phyloP scores from a whole-genome alignment of 345 rosid genomes.

The Pseudoturritis turrita region DNA sequence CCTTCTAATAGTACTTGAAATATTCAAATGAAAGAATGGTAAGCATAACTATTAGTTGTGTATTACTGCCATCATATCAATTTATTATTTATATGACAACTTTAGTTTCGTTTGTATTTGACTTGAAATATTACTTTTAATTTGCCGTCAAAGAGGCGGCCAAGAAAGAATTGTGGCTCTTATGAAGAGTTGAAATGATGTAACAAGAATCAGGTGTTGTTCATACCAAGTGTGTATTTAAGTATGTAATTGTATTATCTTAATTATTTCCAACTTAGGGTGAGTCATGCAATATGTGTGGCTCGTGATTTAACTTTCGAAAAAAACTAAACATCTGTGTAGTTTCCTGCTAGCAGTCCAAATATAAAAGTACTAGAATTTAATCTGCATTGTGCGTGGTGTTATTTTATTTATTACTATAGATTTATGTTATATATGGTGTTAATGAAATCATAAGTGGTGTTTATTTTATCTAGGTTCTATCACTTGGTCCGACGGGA shows the following conservation, averaged over 20 bases:
- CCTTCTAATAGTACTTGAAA: neutral
- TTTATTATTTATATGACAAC: neutral
- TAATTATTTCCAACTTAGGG: neutral
- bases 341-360: neutral
- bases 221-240: constrained; percentile 9
- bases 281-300: neutral
- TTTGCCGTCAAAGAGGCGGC: constrained; percentile 6
- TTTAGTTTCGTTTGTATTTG: neutral
- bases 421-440: too few species aligned
- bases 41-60: neutral
- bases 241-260: neutral
- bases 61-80: neutral
- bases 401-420: too few species aligned
- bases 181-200: neutral
- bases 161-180: constrained; percentile 11
- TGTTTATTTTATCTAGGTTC: too few species aligned
- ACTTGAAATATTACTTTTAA: neutral
- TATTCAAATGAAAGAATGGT: neutral
- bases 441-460: too few species aligned
- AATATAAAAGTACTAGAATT: neutral
- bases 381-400: too few species aligned
- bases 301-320: neutral
- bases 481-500: too few species aligned
- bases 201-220: neutral
- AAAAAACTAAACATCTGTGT: neutral